Evolutionary conservation across 331 rosid species (phyloP), one percentile per base, ranked within the genome.

Genomic region (Saraca asoca): DNA sequence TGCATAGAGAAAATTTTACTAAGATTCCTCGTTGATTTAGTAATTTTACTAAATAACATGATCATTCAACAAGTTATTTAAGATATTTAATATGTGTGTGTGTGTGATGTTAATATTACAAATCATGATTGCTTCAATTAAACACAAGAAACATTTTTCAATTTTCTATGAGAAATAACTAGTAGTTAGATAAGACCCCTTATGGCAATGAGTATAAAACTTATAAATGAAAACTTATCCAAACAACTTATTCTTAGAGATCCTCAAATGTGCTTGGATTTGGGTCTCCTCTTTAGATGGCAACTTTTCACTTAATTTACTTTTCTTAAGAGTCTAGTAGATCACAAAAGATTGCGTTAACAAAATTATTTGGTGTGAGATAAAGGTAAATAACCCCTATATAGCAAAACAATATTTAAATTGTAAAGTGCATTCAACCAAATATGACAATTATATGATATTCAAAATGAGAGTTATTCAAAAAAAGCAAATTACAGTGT

Each of bases 301-400:
- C 71, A 79, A 33, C 83, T 78, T 88, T 33, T 78, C 95, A 42
- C 63, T 39, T 12, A 86, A 73, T 37, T 66, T 68, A 70, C 88
- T 86, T 76, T 75, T 88, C 75, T 90, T 83, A 56, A 88, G 90
- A 74, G 86, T 50, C 97, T 91, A 75, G 43, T 41, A 75, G 42
- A 60, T 16, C 58, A 72, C 20, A 74, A 45, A 48, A 46, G 42
- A 43, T 55, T 59, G 20, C 7, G 60, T 11, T n/a, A 58, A 63
- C 44, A 72, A 38, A 51, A 58, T 16, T 33, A n/a, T 16, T 61
- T 48, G 64, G 54, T 39, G 46, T 17, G 41, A 13, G 57, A 18
- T 9, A 49, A 5, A 70, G 61, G 64, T 10, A 20, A 57, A 62
- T 55, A 19, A 52, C 53, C 67, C 37, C 60, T 7, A 33, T 68